phyloP scores from a whole-genome alignment of 23 red algal species.

The Porphyridium purpureum region DNA sequence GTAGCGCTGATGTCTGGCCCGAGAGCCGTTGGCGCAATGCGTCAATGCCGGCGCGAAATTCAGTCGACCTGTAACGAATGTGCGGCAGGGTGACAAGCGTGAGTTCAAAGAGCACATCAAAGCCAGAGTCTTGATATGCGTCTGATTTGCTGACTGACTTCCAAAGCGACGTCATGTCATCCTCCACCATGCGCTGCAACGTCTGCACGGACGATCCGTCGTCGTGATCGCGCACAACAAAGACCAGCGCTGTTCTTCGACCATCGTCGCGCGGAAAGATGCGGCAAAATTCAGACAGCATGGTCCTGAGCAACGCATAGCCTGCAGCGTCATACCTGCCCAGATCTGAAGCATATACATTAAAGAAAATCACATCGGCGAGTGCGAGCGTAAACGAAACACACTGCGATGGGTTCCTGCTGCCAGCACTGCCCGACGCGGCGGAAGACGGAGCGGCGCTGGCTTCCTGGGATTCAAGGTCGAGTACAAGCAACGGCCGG shows the following conservation, averaged over 20 bases:
- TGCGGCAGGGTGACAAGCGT: constrained; percentile 67
- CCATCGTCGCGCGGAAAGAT: constrained; percentile 51
- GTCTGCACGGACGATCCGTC: constrained; percentile 51
- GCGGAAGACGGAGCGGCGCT: too few relatives aligned
- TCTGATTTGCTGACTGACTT: constrained; percentile 20
- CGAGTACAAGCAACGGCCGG: too few relatives aligned
- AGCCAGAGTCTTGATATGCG: constrained; percentile 10
- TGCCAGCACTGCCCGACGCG: constrained; percentile 8
- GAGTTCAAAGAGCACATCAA: constrained; percentile 54
- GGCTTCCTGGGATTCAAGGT: constrained; percentile 36
- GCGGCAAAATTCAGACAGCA: constrained; percentile 56
- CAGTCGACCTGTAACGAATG: constrained; percentile 39
- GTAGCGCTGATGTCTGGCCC: constrained; percentile 14
- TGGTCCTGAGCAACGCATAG: constrained; percentile 52
- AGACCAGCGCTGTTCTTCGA: constrained; percentile 34
- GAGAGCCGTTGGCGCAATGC: constrained; percentile 41
- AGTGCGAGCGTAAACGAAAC: constrained; percentile 49
- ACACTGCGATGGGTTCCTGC: constrained; percentile 22
- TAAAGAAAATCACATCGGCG: constrained; percentile 61
- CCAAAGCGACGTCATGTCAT: constrained; percentile 54
- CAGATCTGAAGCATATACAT: constrained; percentile 68
- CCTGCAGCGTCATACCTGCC: constrained; percentile 80
- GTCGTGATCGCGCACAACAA: constrained; percentile 83
- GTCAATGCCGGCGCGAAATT: constrained; percentile 34
- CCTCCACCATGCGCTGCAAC: constrained; percentile 25